Base-by-base conservation (phyloP, 495 filamentous ascomycete genomes). In the Halenospora varia region DNA sequence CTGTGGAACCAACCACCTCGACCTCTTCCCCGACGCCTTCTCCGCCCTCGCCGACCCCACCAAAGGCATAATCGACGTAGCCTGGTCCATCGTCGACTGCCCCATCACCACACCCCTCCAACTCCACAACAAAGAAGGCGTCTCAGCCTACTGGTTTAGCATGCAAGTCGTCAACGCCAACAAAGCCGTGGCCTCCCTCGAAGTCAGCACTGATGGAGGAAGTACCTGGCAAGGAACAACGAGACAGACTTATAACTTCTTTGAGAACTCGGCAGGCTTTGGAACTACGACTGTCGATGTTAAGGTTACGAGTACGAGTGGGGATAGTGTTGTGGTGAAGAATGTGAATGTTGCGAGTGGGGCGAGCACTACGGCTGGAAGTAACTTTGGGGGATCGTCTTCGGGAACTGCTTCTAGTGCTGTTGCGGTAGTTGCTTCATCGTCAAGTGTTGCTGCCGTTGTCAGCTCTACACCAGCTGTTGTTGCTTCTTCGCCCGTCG, bases 111-210 rank as follows among this genome's bases (percentile, higher is more conserved):
- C 74, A 8, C 77, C 78, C n/a, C 62, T 82, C 10, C 56, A 69
- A 53, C 71, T 86, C 39, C 75, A 77, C 63, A 82, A 80, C 71
- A 85, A 86, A 69, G 68, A 72, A 22, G 82, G 82, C 8, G 75
- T 78, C 11, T 79, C 77, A 4, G 62, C 66, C 26, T 71, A 66
- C 45, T 71, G 67, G 69, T 84, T 83, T 71, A 71, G 73, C 25
- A 80, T 84, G 76, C 82, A 83, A 65, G 78, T 82, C 9, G 69
- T 80, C 50, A 85, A 85, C 60, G 71, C 78, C 61, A 82, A 80
- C 55, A 75, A 77, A 48, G 68, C 73, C 1, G 75, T 83, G 6
- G 53, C 68, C n/a, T 66, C 65, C 25, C 67, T 86, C 15, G 80
- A 86, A 59, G 79, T 84, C 51, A 79, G 75, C 53, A 82, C 76